Conservation (phyloP, 2,329 filamentous ascomycete species). For the Xylariaceae sp. region DNA sequence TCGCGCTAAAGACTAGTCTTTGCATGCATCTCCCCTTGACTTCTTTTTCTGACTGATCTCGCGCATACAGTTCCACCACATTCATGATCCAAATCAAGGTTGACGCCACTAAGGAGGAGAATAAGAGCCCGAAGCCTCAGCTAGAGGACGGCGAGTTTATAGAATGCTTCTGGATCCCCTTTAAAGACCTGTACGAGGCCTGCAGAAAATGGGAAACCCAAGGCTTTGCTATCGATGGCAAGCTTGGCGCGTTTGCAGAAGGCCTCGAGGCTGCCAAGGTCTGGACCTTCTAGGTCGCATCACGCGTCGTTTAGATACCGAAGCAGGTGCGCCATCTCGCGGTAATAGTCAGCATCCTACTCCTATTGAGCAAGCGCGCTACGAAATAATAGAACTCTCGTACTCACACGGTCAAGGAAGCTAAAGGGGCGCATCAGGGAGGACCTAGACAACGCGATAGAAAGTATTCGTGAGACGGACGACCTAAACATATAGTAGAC, state of each 20-base stretch:
- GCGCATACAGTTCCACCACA: constrained; percentile 25
- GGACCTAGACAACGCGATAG: too few relatives aligned
- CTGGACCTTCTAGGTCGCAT: constrained; percentile 17
- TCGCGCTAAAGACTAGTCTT: constrained; percentile 1
- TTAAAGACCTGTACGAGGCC: constrained; percentile 40
- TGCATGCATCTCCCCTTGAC: not conserved
- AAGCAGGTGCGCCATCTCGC: too few relatives aligned
- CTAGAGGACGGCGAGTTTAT: constrained; percentile 49
- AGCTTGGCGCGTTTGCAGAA: constrained; percentile 29
- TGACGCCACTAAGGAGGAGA: constrained; percentile 38
- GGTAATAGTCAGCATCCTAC: too few relatives aligned
- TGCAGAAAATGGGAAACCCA: constrained; percentile 38
- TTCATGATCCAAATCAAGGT: constrained; percentile 40
- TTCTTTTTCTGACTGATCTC: too few relatives aligned
- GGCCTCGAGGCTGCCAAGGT: constrained; percentile 26
- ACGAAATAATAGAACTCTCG: too few relatives aligned
- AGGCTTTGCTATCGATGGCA: constrained; percentile 30
- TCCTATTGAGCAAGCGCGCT: too few relatives aligned
- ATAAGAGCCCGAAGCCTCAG: constrained; percentile 40
- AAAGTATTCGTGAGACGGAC: too few relatives aligned
- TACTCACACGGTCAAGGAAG: too few relatives aligned
- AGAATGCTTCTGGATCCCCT: constrained; percentile 44
- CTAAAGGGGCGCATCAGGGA: too few relatives aligned
- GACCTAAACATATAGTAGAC: too few relatives aligned
- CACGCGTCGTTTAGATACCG: too few relatives aligned